Percentiles rank a stretch among this genome's conserved stretches.
phyloP scores from a whole-genome alignment of 2,329 filamentous ascomycete species.

The Diaporthe sp. region DNA sequence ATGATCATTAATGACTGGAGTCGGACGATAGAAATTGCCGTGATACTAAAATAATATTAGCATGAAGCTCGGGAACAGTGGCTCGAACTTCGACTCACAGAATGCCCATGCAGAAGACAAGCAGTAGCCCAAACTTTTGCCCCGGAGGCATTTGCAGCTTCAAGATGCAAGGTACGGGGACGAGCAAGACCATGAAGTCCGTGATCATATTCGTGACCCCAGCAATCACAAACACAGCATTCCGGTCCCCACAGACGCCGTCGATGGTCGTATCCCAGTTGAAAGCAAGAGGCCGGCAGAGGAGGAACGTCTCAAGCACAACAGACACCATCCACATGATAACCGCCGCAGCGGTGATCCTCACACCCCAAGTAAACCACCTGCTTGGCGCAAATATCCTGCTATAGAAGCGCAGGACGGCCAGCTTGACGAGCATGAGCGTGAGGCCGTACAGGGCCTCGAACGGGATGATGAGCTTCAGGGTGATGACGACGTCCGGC shows the following conservation, averaged over 20 bases:
- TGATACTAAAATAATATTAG: neutral
- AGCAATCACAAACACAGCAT: constrained; percentile 23
- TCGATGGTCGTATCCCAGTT: constrained; percentile 23
- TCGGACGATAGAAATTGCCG: constrained; percentile 22
- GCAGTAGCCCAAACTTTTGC: neutral
- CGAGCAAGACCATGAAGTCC: constrained; percentile 16
- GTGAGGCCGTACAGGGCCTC: constrained; percentile 27
- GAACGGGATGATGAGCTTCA: constrained; percentile 25
- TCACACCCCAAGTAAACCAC: neutral
- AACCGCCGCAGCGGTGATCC: neutral
- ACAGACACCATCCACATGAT: constrained; percentile 17
- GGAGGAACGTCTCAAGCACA: constrained; percentile 21
- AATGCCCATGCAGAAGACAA: neutral
- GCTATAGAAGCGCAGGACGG: constrained; percentile 18
- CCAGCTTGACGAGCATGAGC: constrained; percentile 23
- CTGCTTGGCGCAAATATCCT: constrained; percentile 6
- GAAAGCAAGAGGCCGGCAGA: constrained; percentile 24
- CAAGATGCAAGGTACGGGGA: constrained; percentile 10
- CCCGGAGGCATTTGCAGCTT: constrained; percentile 18
- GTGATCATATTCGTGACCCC: constrained; percentile 18
- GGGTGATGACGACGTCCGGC: neutral
- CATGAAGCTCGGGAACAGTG: rapidly evolving
- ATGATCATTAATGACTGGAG: constrained; percentile 18
- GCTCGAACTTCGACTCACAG: neutral
- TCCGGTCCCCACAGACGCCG: constrained; percentile 15